phyloP scores from a whole-genome alignment of 176 grass and related monocot genomes.

The Aegilops bicornis region DNA sequence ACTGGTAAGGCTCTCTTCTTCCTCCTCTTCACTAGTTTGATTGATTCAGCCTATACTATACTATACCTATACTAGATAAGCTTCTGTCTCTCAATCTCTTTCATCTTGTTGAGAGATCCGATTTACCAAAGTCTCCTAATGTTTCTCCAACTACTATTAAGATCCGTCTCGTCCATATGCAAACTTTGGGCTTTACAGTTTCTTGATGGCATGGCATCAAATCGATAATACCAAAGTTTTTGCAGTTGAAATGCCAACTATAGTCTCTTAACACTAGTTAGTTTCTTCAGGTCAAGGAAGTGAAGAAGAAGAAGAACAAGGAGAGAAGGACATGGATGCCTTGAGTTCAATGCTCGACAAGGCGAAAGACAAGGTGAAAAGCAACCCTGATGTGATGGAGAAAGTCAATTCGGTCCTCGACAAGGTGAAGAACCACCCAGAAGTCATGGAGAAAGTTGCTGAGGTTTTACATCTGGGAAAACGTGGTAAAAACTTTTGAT shows the following conservation, averaged over 20 bases:
- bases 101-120: neutral
- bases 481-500: constrained; percentile 34
- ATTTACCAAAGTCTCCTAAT: neutral
- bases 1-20: constrained; percentile 28
- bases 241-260: neutral
- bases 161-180: neutral
- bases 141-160: neutral
- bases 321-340: constrained; percentile 43
- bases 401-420: constrained; percentile 32
- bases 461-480: constrained; percentile 26
- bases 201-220: neutral
- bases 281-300: constrained; percentile 30
- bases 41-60: neutral
- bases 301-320: constrained; percentile 21
- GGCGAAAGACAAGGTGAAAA: constrained; percentile 35
- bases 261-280: neutral
- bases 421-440: constrained; percentile 44
- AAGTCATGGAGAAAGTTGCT: constrained; percentile 40
- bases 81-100: neutral
- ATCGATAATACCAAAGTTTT: neutral
- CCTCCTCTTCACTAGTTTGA: neutral
- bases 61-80: neutral
- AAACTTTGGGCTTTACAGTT: neutral
- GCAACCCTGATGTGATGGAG: constrained; percentile 36
- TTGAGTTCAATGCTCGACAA: constrained; percentile 20